phyloP scores from a whole-genome alignment of 805 yeast species.

The Candida rishiriensis region DNA sequence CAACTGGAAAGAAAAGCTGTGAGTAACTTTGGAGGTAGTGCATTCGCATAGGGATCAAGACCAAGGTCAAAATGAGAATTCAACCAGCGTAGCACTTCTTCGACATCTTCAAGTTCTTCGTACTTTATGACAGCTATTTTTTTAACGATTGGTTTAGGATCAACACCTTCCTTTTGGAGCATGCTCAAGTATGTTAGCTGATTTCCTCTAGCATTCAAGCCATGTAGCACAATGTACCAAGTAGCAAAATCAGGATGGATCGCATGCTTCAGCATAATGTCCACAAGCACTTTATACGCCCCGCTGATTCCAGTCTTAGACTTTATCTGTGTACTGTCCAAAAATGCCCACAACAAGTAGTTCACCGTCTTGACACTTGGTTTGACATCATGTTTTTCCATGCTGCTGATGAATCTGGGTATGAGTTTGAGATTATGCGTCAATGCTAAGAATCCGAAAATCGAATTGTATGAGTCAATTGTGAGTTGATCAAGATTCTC shows the following conservation, averaged over 20 bases:
- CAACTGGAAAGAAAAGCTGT: not conserved
- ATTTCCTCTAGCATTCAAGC: not conserved
- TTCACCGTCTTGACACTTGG: slow-evolving; percentile 5
- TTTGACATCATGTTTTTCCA: slow-evolving; percentile 1
- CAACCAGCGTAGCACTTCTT: too few relatives aligned
- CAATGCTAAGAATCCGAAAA: slow-evolving; percentile 4
- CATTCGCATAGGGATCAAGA: too few relatives aligned
- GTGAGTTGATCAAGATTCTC: not conserved
- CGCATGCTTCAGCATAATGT: not conserved
- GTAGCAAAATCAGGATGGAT: slow-evolving; percentile 7
- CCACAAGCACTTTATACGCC: not conserved
- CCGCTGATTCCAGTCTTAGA: too few relatives aligned
- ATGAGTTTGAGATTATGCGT: not conserved
- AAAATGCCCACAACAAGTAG: slow-evolving; percentile 2
- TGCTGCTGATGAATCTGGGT: not conserved
- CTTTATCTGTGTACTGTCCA: too few relatives aligned
- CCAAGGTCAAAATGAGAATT: too few relatives aligned
- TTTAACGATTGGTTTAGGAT: too few relatives aligned
- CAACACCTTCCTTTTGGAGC: too few relatives aligned
- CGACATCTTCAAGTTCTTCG: too few relatives aligned
- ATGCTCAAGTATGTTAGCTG: not conserved
- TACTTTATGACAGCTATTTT: too few relatives aligned
- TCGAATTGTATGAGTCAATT: slow-evolving; percentile 1
- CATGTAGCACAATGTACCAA: slow-evolving; percentile 3
- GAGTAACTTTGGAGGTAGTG: too few relatives aligned